Percentiles rank a stretch among this genome's conserved stretches.
phyloP scores from a whole-genome alignment of 768 basidiomycete species.

The Pleurotus eryngii region DNA sequence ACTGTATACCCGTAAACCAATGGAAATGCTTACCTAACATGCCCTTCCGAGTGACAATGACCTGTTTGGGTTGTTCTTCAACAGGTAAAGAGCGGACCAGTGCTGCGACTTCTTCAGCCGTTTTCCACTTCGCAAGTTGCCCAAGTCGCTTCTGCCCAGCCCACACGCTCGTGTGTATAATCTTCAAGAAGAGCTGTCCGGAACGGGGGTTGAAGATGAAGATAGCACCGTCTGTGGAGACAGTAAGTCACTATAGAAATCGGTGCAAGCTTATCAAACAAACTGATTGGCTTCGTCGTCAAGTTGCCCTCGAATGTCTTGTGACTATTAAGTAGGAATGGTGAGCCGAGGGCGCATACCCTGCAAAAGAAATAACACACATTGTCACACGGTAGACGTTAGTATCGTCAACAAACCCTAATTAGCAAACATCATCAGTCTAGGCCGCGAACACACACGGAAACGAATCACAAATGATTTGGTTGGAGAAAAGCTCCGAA shows the following conservation, averaged over 20 bases:
- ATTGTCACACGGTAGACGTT: conserved; percentile 99
- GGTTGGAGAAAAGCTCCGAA: conserved; percentile 95
- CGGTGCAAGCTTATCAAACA: conserved; percentile 19
- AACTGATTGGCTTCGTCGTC: conserved; percentile 98
- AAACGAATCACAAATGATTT: conserved; percentile 74
- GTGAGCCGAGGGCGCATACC: not conserved
- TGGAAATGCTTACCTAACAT: conserved; percentile 74
- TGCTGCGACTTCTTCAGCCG: conserved; percentile 99
- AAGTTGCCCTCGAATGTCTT: conserved; percentile 99
- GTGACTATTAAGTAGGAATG: conserved; percentile 49
- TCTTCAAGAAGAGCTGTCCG: conserved; percentile 96
- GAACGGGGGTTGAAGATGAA: conserved; percentile 99
- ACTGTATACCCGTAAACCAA: too few relatives aligned
- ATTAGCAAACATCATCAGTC: conserved; percentile 1
- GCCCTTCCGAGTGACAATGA: conserved; percentile 99
- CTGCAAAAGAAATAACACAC: conserved; percentile 29
- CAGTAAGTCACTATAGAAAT: conserved; percentile 7
- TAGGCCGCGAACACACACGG: not conserved
- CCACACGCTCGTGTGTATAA: conserved; percentile 99
- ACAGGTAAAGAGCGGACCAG: conserved; percentile 97
- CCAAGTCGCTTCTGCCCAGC: conserved; percentile 99
- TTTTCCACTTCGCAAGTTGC: conserved; percentile 99
- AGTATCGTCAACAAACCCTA: conserved; percentile 98
- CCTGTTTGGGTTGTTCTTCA: conserved; percentile 99
- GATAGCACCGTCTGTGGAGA: conserved; percentile 75